Evolutionary conservation across 257 asterid genomes (phyloP).

Genomic region (Henckelia pumila): DNA sequence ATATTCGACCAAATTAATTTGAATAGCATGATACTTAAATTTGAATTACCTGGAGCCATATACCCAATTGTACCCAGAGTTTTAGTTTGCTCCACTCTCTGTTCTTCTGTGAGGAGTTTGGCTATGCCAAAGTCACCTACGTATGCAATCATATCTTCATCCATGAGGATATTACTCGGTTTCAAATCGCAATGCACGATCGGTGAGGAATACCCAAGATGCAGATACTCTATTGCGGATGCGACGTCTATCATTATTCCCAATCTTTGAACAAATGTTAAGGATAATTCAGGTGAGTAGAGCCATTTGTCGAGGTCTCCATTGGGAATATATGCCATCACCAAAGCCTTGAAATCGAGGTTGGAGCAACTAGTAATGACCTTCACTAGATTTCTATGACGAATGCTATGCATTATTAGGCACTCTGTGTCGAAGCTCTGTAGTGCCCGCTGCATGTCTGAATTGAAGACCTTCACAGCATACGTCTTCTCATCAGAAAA

Average conservation of each 20-base stretch:
- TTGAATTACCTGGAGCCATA: conserved; percentile 11
- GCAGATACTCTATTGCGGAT: not conserved
- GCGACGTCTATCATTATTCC: not conserved
- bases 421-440: not conserved
- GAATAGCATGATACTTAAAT: too few species aligned
- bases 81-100: not conserved
- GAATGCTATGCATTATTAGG: not conserved
- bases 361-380: conserved; percentile 1
- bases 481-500: too few species aligned
- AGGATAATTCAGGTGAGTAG: not conserved
- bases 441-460: too few species aligned
- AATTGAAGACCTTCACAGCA: too few species aligned
- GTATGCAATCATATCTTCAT: too few species aligned
- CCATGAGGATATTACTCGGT: too few species aligned
- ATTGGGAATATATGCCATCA: too few species aligned
- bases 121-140: too few species aligned
- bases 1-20: too few species aligned
- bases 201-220: not conserved
- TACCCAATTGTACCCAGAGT: conserved; percentile 12
- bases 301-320: conserved; percentile 2
- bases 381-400: not conserved
- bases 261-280: not conserved
- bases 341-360: not conserved
- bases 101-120: not conserved
- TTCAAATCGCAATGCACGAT: too few species aligned